A percentile compares a stretch with the other conserved stretches of the same genome.
Evolutionary conservation across 768 basidiomycete genomes (phyloP).

Genomic region (Phylloporus sp.): DNA sequence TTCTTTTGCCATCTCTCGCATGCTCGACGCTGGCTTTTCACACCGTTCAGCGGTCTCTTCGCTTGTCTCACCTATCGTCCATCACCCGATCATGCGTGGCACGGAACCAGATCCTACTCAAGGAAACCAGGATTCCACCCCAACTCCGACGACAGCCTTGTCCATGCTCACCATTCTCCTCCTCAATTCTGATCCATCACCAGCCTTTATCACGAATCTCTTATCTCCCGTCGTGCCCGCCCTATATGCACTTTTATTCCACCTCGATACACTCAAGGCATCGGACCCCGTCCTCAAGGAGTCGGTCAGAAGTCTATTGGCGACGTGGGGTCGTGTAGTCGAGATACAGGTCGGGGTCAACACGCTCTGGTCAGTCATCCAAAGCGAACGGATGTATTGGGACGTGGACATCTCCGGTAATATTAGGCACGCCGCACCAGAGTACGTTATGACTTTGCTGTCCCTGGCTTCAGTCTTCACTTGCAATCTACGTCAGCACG

Average conservation of each 20-base stretch:
- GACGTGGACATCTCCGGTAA: slow-evolving; percentile 51
- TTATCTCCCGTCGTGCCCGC: slow-evolving; percentile 64
- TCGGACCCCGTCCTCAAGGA: slow-evolving; percentile 63
- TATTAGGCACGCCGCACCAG: slow-evolving; percentile 33
- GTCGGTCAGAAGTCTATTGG: slow-evolving; percentile 53
- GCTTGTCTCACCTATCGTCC: slow-evolving; percentile 46
- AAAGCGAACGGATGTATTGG: slow-evolving; percentile 50
- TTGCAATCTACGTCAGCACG: slow-evolving; percentile 3
- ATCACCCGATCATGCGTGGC: slow-evolving; percentile 42
- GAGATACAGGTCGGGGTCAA: slow-evolving; percentile 45
- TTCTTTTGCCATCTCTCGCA: slow-evolving; percentile 63
- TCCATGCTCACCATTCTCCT: slow-evolving; percentile 51
- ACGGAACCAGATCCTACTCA: background rate
- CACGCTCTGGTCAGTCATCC: slow-evolving; percentile 57
- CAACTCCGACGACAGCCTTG: slow-evolving; percentile 41
- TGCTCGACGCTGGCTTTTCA: slow-evolving; percentile 41
- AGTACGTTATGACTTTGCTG: slow-evolving; percentile 35
- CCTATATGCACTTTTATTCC: slow-evolving; percentile 58
- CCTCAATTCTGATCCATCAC: slow-evolving; percentile 76
- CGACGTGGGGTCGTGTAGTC: slow-evolving; percentile 73
- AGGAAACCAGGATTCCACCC: background rate
- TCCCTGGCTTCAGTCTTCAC: background rate
- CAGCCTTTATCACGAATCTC: slow-evolving; percentile 54
- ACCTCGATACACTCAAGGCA: slow-evolving; percentile 50
- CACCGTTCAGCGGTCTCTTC: slow-evolving; percentile 17